These are phyloP conservation scores for Scenedesmus sp. DNA, from an alignment of 163 green algal genomes.

Conservation along the genomic window DNA sequence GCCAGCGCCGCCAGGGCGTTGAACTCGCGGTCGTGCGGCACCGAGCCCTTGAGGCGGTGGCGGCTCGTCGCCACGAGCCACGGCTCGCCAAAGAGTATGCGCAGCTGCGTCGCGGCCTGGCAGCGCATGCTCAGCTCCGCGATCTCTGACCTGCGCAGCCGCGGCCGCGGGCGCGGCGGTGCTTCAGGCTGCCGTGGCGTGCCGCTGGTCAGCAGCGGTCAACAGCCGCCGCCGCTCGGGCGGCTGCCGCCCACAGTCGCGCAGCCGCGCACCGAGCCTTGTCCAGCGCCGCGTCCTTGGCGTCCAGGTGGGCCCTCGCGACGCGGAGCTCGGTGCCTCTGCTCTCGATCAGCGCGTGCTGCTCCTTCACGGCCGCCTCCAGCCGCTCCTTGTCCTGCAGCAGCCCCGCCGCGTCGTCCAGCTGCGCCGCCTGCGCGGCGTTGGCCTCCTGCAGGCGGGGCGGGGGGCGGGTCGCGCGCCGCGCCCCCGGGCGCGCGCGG, in stretches of 20 bases:
- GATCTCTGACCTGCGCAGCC: constrained; percentile 47
- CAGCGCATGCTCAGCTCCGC: constrained; percentile 66
- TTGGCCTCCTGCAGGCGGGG: constrained; percentile 29
- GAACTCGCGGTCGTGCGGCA: constrained; percentile 53
- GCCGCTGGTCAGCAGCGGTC: not conserved
- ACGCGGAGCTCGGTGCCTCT: constrained; percentile 66
- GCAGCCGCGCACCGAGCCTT: constrained; percentile 46
- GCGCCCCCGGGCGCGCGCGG: not conserved
- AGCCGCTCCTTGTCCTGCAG: constrained; percentile 60
- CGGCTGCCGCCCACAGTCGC: not conserved
- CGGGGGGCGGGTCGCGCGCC: not conserved
- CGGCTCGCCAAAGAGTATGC: constrained; percentile 74
- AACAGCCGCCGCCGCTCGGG: not conserved
- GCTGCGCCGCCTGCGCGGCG: constrained; percentile 39
- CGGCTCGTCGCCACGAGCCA: constrained; percentile 66
- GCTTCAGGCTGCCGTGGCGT: not conserved
- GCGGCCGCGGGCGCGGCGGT: not conserved
- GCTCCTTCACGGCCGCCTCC: constrained; percentile 61
- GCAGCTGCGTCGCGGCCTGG: constrained; percentile 60
- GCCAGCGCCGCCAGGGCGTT: constrained; percentile 44
- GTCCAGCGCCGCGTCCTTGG: constrained; percentile 54
- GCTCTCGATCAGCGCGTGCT: constrained; percentile 74
- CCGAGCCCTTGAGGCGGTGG: constrained; percentile 55
- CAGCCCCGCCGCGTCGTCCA: constrained; percentile 58
- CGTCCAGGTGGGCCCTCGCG: constrained; percentile 58